These are phyloP conservation scores for Auriscalpium vulgare DNA, from an alignment of 768 basidiomycete genomes.

Conservation along the genomic window DNA sequence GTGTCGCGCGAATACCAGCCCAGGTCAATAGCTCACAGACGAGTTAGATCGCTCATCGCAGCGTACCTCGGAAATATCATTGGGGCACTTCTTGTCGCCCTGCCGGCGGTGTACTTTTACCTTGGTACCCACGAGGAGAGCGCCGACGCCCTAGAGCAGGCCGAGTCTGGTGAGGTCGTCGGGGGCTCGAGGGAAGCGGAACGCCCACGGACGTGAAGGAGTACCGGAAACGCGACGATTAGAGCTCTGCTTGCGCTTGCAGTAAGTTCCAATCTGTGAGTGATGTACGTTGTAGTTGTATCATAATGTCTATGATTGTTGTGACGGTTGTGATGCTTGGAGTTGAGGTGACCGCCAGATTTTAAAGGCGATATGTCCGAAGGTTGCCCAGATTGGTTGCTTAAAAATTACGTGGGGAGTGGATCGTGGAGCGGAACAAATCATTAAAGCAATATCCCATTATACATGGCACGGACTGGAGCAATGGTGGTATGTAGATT, in stretches of 20 bases:
- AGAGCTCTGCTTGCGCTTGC: not conserved
- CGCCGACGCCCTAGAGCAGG: constrained; percentile 3
- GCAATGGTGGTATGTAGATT: too few relatives aligned
- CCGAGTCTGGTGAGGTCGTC: constrained; percentile 2
- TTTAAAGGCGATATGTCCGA: too few relatives aligned
- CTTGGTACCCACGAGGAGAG: constrained; percentile 37
- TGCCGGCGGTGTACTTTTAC: constrained; percentile 60
- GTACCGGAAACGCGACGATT: not conserved
- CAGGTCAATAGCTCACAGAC: not conserved
- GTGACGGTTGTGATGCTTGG: too few relatives aligned
- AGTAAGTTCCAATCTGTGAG: too few relatives aligned
- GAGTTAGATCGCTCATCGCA: constrained; percentile 50
- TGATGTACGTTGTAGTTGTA: too few relatives aligned
- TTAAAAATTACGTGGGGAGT: too few relatives aligned
- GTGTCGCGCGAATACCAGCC: constrained; percentile 11
- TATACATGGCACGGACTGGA: too few relatives aligned
- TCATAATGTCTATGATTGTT: too few relatives aligned
- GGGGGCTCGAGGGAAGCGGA: not conserved
- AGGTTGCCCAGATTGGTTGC: too few relatives aligned
- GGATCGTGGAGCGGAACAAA: too few relatives aligned
- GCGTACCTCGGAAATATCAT: constrained; percentile 60
- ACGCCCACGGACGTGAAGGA: not conserved
- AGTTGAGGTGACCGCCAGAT: too few relatives aligned
- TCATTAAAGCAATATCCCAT: too few relatives aligned
- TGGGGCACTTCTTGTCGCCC: constrained; percentile 54